phyloP scores from a whole-genome alignment of 2,329 filamentous ascomycete species.

The Colletotrichum somersetense region DNA sequence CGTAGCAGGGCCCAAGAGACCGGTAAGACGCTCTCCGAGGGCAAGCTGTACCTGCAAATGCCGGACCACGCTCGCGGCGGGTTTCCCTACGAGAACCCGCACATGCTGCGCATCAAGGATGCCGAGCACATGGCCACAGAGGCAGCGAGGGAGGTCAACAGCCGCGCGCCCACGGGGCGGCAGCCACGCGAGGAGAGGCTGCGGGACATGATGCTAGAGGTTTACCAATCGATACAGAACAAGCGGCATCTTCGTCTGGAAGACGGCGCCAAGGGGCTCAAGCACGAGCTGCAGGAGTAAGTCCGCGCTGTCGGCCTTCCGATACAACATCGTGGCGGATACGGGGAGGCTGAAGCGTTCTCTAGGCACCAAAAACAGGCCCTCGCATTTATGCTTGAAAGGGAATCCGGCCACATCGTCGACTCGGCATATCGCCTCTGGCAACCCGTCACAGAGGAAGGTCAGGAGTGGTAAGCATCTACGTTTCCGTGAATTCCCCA shows the following conservation, averaged over 20 bases:
- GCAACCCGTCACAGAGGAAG: slow-evolving; percentile 46
- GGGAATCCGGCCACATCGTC: slow-evolving; percentile 54
- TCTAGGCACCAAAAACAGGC: slow-evolving; percentile 55
- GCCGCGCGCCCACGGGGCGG: background rate
- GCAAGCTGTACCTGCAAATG: slow-evolving; percentile 52
- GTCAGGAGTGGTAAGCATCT: slow-evolving; percentile 46
- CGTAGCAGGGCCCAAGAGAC: slow-evolving; percentile 40
- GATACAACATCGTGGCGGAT: background rate
- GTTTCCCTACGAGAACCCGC: slow-evolving; percentile 50
- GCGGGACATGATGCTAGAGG: slow-evolving; percentile 38
- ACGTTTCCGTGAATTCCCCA: rapidly evolving
- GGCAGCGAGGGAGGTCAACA: background rate
- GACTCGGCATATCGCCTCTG: slow-evolving; percentile 50
- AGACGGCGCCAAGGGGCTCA: slow-evolving; percentile 44
- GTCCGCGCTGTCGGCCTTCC: background rate
- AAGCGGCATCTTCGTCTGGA: slow-evolving; percentile 42
- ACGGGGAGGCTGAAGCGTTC: background rate
- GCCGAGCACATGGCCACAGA: slow-evolving; percentile 30
- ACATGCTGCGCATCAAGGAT: slow-evolving; percentile 46
- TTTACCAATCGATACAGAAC: slow-evolving; percentile 44
- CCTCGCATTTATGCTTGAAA: slow-evolving; percentile 54
- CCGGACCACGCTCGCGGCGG: slow-evolving; percentile 45
- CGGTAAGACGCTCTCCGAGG: slow-evolving; percentile 47
- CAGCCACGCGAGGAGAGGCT: slow-evolving; percentile 24
- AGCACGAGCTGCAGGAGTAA: slow-evolving; percentile 46